Conservation (phyloP, 169 alveolate species). For the Plasmodium inui region DNA sequence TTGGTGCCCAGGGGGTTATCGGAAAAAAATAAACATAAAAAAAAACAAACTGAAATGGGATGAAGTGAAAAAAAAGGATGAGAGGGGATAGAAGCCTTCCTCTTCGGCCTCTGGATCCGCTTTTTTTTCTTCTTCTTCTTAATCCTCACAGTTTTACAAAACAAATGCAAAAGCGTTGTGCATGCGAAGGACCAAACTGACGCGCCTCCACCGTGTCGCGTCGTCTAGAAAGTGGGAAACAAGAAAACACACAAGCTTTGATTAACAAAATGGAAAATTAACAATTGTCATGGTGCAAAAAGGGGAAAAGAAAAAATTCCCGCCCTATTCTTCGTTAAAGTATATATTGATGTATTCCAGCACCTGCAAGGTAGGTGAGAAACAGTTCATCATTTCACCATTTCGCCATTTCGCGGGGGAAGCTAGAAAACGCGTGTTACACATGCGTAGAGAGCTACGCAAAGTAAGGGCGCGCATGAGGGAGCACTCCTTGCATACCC, state of each 20-base stretch:
- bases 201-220: background rate
- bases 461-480: background rate
- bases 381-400: background rate
- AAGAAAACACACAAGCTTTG: background rate
- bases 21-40: slow-evolving; percentile 2
- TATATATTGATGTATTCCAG: slow-evolving; percentile 54
- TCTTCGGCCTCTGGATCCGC: background rate
- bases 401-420: background rate
- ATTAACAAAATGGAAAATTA: background rate
- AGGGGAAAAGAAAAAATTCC: background rate
- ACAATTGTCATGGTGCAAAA: background rate
- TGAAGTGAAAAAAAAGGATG: background rate
- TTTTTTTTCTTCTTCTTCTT: background rate
- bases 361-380: slow-evolving; percentile 29
- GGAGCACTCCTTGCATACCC: background rate
- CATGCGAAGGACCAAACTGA: background rate
- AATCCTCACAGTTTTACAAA: background rate
- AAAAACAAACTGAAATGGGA: background rate
- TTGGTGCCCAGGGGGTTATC: background rate
- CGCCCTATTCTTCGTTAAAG: slow-evolving; percentile 19
- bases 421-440: background rate
- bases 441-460: background rate
- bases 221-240: background rate
- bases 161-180: background rate
- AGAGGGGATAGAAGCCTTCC: background rate